phyloP scores from a whole-genome alignment of 2,329 filamentous ascomycete genomes.

The Penicillium sp. region DNA sequence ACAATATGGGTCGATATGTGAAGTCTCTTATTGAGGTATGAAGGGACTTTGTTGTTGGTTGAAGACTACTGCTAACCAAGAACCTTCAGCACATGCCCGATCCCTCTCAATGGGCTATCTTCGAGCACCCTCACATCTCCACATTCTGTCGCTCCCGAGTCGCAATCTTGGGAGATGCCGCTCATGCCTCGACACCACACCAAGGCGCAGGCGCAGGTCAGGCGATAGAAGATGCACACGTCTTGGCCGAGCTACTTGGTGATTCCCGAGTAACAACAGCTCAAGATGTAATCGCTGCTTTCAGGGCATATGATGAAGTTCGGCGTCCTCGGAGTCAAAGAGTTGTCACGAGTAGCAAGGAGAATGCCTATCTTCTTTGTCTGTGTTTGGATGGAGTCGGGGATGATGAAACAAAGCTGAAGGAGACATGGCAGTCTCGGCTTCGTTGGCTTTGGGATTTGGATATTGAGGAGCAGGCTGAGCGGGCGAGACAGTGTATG shows the following conservation, averaged over 20 bases:
- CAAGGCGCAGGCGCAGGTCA: constrained; percentile 49
- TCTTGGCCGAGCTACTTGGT: constrained; percentile 54
- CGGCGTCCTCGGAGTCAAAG: constrained; percentile 58
- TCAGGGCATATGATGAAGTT: constrained; percentile 59
- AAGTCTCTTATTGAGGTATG: constrained; percentile 37
- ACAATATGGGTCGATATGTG: constrained; percentile 38
- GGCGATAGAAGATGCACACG: constrained; percentile 47
- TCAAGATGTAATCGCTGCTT: constrained; percentile 51
- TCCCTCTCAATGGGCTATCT: constrained; percentile 46
- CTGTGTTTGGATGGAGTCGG: constrained; percentile 36
- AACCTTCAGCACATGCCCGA: constrained; percentile 37
- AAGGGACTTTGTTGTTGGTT: no score
- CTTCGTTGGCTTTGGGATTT: constrained; percentile 45
- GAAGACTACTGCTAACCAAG: background rate
- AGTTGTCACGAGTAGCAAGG: constrained; percentile 58
- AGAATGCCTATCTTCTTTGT: constrained; percentile 46
- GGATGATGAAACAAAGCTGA: constrained; percentile 36
- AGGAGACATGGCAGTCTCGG: constrained; percentile 31
- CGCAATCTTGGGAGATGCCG: constrained; percentile 47
- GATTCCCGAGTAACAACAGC: constrained; percentile 39
- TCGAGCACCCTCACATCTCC: constrained; percentile 41
- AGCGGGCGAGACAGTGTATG: constrained; percentile 33
- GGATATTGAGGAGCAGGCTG: constrained; percentile 38
- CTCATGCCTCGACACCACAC: constrained; percentile 47
- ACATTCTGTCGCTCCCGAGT: constrained; percentile 40